These are phyloP conservation scores for Knufia fluminis DNA, from an alignment of 2,329 filamentous ascomycete genomes.

Conservation along the genomic window DNA sequence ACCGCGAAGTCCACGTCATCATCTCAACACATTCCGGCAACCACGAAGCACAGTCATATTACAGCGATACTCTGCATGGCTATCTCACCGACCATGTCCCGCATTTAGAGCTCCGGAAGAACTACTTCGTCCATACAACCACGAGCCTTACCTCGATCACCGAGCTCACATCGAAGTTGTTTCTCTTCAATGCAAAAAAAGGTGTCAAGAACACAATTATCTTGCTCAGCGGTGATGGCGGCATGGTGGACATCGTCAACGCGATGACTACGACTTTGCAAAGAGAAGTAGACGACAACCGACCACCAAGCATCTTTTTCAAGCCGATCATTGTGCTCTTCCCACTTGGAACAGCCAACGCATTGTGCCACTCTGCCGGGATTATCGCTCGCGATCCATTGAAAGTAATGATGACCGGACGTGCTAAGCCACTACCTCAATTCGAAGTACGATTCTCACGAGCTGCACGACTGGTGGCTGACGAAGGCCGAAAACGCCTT, in stretches of 20 bases:
- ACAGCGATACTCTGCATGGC: slow-evolving; percentile 46
- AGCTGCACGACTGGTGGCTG: slow-evolving; percentile 40
- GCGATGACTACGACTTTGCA: slow-evolving; percentile 35
- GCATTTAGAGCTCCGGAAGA: slow-evolving; percentile 32
- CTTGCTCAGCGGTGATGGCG: slow-evolving; percentile 80
- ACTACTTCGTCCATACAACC: slow-evolving; percentile 48
- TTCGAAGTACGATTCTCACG: slow-evolving; percentile 52
- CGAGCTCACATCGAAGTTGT: slow-evolving; percentile 47
- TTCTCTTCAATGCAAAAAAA: slow-evolving; percentile 42
- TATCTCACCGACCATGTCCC: slow-evolving; percentile 42
- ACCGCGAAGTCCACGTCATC: slow-evolving; percentile 46
- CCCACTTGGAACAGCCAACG: slow-evolving; percentile 44
- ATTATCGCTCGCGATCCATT: slow-evolving; percentile 19
- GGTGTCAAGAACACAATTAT: slow-evolving; percentile 53
- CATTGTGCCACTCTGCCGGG: slow-evolving; percentile 26
- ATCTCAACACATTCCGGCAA: slow-evolving; percentile 60
- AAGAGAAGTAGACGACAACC: slow-evolving; percentile 19
- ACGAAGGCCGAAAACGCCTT: slow-evolving; percentile 37
- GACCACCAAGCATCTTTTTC: slow-evolving; percentile 24
- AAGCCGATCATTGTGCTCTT: slow-evolving; percentile 50
- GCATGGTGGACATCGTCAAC: slow-evolving; percentile 74
- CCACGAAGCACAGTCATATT: slow-evolving; percentile 48
- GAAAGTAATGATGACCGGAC: slow-evolving; percentile 46
- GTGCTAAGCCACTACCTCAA: slow-evolving; percentile 46
- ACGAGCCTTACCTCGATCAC: slow-evolving; percentile 53